A percentile compares a stretch with the other conserved stretches of the same genome.
phyloP scores from a whole-genome alignment of 495 filamentous ascomycete genomes.

The Daldinia loculata region DNA sequence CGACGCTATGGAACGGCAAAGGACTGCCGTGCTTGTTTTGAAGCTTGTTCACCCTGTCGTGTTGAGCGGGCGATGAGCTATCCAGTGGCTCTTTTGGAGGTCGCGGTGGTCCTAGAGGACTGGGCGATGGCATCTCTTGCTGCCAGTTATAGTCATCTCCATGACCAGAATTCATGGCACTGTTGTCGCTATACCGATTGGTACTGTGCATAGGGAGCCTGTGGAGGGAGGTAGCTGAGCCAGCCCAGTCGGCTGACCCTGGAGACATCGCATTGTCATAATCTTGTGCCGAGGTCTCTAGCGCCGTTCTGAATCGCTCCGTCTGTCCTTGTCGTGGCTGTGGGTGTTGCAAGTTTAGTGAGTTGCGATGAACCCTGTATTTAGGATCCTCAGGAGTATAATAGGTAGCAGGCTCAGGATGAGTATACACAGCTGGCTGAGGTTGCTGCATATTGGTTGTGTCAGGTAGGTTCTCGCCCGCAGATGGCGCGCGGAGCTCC shows the following conservation, averaged over 20 bases:
- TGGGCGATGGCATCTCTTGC: slow-evolving; percentile 51
- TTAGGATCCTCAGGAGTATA: slow-evolving; percentile 82
- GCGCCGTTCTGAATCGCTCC: slow-evolving; percentile 78
- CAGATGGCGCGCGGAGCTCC: slow-evolving; percentile 43
- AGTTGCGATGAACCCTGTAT: slow-evolving; percentile 90
- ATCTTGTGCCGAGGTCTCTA: slow-evolving; percentile 80
- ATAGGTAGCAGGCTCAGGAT: slow-evolving; percentile 45
- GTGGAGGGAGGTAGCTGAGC: slow-evolving; percentile 63
- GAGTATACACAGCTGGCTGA: slow-evolving; percentile 44
- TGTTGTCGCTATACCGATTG: slow-evolving; percentile 58
- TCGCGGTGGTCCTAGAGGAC: slow-evolving; percentile 52
- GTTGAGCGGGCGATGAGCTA: slow-evolving; percentile 40
- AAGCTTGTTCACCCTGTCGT: slow-evolving; percentile 53
- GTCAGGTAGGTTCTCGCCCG: slow-evolving; percentile 20
- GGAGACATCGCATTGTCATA: slow-evolving; percentile 73
- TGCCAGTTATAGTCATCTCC: slow-evolving; percentile 55
- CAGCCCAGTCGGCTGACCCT: slow-evolving; percentile 77
- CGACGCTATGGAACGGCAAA: slow-evolving; percentile 57
- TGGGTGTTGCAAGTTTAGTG: slow-evolving; percentile 86
- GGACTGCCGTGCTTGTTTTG: slow-evolving; percentile 53
- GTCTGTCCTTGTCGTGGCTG: slow-evolving; percentile 87
- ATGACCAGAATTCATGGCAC: slow-evolving; percentile 40
- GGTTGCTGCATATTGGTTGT: slow-evolving; percentile 24
- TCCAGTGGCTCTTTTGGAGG: slow-evolving; percentile 64
- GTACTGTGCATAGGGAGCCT: slow-evolving; percentile 50